phyloP scores from a whole-genome alignment of 768 basidiomycete genomes.

The Pholiota microspora region DNA sequence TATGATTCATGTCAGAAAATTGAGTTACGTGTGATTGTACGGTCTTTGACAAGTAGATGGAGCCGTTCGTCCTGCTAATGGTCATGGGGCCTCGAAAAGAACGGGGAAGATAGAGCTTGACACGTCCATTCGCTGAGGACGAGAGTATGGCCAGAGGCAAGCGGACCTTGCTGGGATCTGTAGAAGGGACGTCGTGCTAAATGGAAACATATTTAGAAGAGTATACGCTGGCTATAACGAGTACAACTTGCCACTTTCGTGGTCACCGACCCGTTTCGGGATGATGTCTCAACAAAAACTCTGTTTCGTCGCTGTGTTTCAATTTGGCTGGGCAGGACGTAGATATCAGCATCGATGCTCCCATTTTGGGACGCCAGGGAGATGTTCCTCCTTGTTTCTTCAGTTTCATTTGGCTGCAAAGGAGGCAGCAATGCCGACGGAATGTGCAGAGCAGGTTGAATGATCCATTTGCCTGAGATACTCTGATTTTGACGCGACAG shows the following conservation, averaged over 20 bases:
- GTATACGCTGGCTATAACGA: neutral
- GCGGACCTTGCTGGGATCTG: constrained; percentile 11
- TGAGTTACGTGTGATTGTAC: constrained; percentile 22
- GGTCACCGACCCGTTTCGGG: constrained; percentile 22
- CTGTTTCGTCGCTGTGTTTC: constrained; percentile 5
- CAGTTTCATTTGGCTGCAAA: constrained; percentile 30
- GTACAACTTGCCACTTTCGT: constrained; percentile 14
- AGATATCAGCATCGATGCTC: constrained; percentile 37
- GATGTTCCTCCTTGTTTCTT: constrained; percentile 38
- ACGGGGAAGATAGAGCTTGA: constrained; percentile 36
- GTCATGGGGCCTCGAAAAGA: constrained; percentile 35
- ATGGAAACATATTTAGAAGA: neutral
- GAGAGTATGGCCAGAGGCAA: constrained; percentile 23
- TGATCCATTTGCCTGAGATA: constrained; percentile 36
- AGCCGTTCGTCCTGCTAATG: constrained; percentile 27
- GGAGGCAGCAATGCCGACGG: constrained; percentile 39
- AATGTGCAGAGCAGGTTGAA: constrained; percentile 41
- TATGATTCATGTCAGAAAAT: constrained; percentile 30
- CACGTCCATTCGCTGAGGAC: constrained; percentile 25
- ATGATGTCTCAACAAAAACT: constrained; percentile 18
- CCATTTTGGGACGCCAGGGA: constrained; percentile 31
- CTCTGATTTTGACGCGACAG: constrained; percentile 26
- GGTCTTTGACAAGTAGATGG: constrained; percentile 27
- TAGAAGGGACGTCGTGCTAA: constrained; percentile 18
- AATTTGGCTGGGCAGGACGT: constrained; percentile 22